Evolutionary conservation across 1,284 basidiomycete genomes (phyloP).

Genomic region (Cutaneotrichosporon curvatum): DNA sequence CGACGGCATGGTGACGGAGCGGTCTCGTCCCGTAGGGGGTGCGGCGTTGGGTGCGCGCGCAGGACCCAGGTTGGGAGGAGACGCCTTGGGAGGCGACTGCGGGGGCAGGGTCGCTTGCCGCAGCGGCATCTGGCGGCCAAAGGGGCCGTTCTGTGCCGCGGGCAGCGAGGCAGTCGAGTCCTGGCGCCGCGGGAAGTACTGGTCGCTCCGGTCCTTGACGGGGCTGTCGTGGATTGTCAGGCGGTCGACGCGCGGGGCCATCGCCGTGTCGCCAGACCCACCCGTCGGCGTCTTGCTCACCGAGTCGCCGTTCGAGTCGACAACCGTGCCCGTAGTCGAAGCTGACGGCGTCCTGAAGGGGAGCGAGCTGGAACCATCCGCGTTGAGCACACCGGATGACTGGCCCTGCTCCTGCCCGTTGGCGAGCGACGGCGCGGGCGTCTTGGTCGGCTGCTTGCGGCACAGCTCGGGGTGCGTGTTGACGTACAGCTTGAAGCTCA

Average conservation of each 20-base stretch:
- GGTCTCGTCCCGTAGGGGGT: neutral
- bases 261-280: slow-evolving; percentile 22
- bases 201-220: slow-evolving; percentile 55
- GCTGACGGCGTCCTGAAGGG: slow-evolving; percentile 34
- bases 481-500: slow-evolving; percentile 85
- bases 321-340: slow-evolving; percentile 29
- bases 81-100: neutral
- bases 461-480: slow-evolving; percentile 83
- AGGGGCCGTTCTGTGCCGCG: slow-evolving; percentile 20
- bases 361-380: slow-evolving; percentile 36
- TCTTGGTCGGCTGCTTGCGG: slow-evolving; percentile 42
- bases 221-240: slow-evolving; percentile 25
- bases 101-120: slow-evolving; percentile 20
- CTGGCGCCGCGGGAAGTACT: slow-evolving; percentile 61
- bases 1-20: slow-evolving; percentile 13
- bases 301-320: slow-evolving; percentile 6
- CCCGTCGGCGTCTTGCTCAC: slow-evolving; percentile 5
- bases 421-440: slow-evolving; percentile 34
- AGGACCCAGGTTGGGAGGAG: neutral
- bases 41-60: neutral
- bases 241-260: slow-evolving; percentile 15
- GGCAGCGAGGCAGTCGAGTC: slow-evolving; percentile 59
- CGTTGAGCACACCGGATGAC: slow-evolving; percentile 25
- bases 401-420: slow-evolving; percentile 25
- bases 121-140: slow-evolving; percentile 9